Conservation (phyloP, 2,329 filamentous ascomycete species). For the Colletotrichum scovillei region DNA sequence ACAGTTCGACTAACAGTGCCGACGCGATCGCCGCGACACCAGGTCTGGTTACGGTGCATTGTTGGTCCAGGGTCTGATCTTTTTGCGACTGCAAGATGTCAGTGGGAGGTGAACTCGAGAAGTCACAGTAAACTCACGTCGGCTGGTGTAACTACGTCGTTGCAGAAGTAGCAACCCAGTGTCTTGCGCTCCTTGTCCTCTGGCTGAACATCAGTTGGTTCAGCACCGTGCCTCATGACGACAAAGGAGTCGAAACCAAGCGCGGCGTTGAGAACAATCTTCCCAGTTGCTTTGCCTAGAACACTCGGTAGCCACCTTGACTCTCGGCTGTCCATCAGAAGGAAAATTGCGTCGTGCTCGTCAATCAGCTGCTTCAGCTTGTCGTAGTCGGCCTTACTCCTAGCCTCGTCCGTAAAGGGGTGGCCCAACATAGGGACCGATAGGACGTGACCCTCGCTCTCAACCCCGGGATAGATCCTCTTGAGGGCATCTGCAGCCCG, state of each 20-base stretch:
- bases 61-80: constrained; percentile 95
- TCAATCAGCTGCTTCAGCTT: constrained; percentile 80
- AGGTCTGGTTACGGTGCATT: constrained; percentile 96
- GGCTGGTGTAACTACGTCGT: constrained; percentile 93
- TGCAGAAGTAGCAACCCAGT: constrained; percentile 97
- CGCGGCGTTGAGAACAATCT: constrained; percentile 97
- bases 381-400: constrained; percentile 79
- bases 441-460: constrained; percentile 82
- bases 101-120: not conserved
- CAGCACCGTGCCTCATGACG: constrained; percentile 92
- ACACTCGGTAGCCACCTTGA: constrained; percentile 95
- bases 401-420: constrained; percentile 78
- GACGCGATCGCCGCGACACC: constrained; percentile 94
- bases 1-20: constrained; percentile 87
- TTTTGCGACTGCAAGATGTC: constrained; percentile 78
- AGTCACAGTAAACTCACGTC: constrained; percentile 72
- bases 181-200: constrained; percentile 67
- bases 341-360: constrained; percentile 90
- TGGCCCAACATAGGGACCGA: constrained; percentile 97
- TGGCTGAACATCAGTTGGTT: constrained; percentile 50
- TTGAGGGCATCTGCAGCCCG: constrained; percentile 83
- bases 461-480: constrained; percentile 91
- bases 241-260: constrained; percentile 97
- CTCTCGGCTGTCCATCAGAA: constrained; percentile 97
- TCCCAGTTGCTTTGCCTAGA: constrained; percentile 92